Evolutionary conservation across 2,329 filamentous ascomycete genomes (phyloP), one percentile per base, ranked within the genome.

Genomic region (Eutypella sp.): DNA sequence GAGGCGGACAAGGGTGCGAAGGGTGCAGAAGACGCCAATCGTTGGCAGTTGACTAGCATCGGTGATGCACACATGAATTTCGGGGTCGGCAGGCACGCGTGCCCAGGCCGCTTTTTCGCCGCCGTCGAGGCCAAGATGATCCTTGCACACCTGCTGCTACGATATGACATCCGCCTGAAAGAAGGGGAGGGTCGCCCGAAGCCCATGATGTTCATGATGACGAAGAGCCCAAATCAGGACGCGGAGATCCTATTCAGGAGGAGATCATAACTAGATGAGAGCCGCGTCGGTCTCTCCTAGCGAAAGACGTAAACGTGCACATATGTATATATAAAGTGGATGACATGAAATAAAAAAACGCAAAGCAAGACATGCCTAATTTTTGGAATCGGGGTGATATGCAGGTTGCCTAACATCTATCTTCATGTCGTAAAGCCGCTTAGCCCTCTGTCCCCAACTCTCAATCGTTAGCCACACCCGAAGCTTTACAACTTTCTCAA

Each of bases 121-220:
- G 59, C 60, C 20, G 66, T 70, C 49, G 67, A 73, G 60, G 69
- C 73, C 57, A 73, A 74, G 57, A 56, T 72, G 51, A 65, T 73
- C 16, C 51, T 74, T 13, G 65, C 67, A 2, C 57, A 68, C 39
- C 57, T 68, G 3, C 50, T 73, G 37, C 66, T 72, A 0, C 66
- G 61, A 23, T 71, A 72, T 50, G 69, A 73, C 19, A 48, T 68
- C 46, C 56, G 53, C 43, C 57, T 65, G 9, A 48, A 45, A 3
- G 63, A 60, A 2, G 63, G 61, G 42, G 56, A 59, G 46, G 29
- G 24, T 8, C 47, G 60, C 16, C 61, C 61, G 1, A 38, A 48
- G 23, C 60, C 61, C 2, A 53, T 55, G 41, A 60, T 59, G 52
- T 64, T 64, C 50, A 64, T 64, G 61, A 64, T 64, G 61, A 63